Conservation (phyloP, 2,329 filamentous ascomycete genomes). For the Boeremia exigua region DNA sequence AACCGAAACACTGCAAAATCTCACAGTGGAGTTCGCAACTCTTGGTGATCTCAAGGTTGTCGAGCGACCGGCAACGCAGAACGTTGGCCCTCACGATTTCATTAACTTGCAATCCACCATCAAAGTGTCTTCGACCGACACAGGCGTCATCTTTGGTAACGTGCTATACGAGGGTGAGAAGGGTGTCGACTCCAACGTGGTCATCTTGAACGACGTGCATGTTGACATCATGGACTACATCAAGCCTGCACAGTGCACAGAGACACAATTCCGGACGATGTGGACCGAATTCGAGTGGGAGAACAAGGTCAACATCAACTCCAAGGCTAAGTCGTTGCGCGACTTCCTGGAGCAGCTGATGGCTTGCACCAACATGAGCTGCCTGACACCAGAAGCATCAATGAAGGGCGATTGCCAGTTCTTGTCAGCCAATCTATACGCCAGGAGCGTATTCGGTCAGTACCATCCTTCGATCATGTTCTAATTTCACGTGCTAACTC, state of each 20-base stretch:
- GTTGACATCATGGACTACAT: conserved; percentile 99
- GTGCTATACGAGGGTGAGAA: conserved; percentile 91
- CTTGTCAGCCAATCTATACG: conserved; percentile 94
- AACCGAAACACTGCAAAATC: conserved; percentile 91
- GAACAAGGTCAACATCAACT: conserved; percentile 99
- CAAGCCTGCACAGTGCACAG: conserved; percentile 92
- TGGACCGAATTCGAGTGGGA: conserved; percentile 99
- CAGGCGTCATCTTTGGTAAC: conserved; percentile 98
- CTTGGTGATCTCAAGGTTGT: conserved; percentile 97
- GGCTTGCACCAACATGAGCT: conserved; percentile 99
- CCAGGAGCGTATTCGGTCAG: conserved; percentile 97
- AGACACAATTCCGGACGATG: conserved; percentile 99
- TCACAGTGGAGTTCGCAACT: conserved; percentile 98
- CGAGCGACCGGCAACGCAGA: conserved; percentile 94
- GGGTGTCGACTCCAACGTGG: conserved; percentile 76
- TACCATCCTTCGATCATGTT: conserved; percentile 31
- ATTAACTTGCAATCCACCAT: conserved; percentile 98
- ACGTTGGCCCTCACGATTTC: conserved; percentile 93
- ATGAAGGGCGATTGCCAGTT: conserved; percentile 98
- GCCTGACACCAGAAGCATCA: conserved; percentile 92
- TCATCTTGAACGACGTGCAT: conserved; percentile 97
- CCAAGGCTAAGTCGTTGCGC: conserved; percentile 87
- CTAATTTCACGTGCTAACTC: conserved; percentile 7
- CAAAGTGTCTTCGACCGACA: conserved; percentile 97
- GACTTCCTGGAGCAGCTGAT: conserved; percentile 94